Percentiles rank a stretch among this genome's conserved stretches.
Conservation (phyloP, 2,329 filamentous ascomycete species). For the Fusarium haematococcum region DNA sequence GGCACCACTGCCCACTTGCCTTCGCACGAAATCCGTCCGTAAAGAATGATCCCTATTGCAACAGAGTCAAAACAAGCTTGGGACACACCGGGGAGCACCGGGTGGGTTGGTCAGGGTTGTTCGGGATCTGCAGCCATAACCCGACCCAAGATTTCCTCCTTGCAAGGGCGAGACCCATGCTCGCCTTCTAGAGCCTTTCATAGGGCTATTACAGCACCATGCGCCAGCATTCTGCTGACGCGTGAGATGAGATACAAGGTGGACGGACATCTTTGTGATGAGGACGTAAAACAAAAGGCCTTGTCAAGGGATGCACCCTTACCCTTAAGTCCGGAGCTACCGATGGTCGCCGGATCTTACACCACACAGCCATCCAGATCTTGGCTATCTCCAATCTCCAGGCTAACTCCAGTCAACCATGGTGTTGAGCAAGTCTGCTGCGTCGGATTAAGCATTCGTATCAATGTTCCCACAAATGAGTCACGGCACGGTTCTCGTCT, state of each 20-base stretch:
- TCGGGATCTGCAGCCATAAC: conserved; percentile 16
- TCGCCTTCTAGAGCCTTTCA: neutral
- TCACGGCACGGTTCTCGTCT: conserved; percentile 4
- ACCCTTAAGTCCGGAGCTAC: conserved; percentile 38
- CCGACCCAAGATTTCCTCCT: neutral
- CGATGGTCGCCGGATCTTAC: conserved; percentile 30
- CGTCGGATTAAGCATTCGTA: neutral
- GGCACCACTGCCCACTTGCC: neutral
- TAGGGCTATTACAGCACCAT: conserved; percentile 5
- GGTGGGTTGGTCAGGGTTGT: neutral
- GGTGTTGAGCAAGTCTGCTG: neutral
- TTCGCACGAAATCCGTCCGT: neutral
- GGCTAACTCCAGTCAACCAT: conserved; percentile 16
- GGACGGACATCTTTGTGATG: neutral
- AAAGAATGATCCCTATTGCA: neutral
- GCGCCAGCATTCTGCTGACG: conserved; percentile 25
- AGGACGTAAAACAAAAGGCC: neutral
- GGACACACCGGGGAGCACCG: neutral
- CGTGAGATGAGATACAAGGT: conserved; percentile 25
- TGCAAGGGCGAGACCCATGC: neutral
- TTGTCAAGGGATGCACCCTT: conserved; percentile 1
- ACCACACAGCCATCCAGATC: conserved; percentile 1
- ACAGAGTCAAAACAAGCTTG: neutral
- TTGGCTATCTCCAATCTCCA: neutral
- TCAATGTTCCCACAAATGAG: conserved; percentile 11